phyloP scores from a whole-genome alignment of 2,329 filamentous ascomycete genomes.

The Rhynchosporium graminicola region DNA sequence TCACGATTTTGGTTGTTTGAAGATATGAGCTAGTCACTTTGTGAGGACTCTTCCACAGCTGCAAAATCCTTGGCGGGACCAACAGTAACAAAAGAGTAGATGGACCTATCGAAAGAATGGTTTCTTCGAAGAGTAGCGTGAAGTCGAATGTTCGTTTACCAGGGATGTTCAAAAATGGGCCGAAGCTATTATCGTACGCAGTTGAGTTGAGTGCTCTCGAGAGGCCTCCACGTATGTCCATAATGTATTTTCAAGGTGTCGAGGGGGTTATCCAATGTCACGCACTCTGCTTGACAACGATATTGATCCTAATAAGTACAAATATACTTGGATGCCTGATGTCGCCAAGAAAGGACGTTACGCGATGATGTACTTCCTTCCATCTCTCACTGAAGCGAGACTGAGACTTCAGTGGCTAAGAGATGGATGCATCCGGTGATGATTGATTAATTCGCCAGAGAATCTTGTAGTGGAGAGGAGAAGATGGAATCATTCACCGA shows the following conservation, averaged over 20 bases:
- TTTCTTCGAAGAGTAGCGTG: slow-evolving; percentile 37
- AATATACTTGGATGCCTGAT: background rate
- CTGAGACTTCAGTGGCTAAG: too few relatives aligned
- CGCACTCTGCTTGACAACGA: background rate
- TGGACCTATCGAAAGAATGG: slow-evolving; percentile 35
- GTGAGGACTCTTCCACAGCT: slow-evolving; percentile 27
- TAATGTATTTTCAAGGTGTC: background rate
- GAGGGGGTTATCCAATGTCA: background rate
- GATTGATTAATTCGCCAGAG: too few relatives aligned
- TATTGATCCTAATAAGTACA: background rate
- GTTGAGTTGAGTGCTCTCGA: slow-evolving; percentile 19
- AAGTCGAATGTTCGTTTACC: slow-evolving; percentile 32
- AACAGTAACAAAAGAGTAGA: slow-evolving; percentile 31
- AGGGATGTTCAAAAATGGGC: slow-evolving; percentile 24
- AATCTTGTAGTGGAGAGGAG: too few relatives aligned
- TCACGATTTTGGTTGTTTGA: slow-evolving; percentile 29
- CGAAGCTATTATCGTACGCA: slow-evolving; percentile 26
- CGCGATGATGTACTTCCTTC: too few relatives aligned
- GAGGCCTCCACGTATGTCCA: slow-evolving; percentile 15
- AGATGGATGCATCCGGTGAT: too few relatives aligned
- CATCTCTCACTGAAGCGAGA: too few relatives aligned
- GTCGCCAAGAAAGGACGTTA: background rate
- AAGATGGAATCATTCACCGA: too few relatives aligned
- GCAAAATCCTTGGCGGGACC: slow-evolving; percentile 24
- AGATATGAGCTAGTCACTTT: slow-evolving; percentile 26